Evolutionary conservation across 2,329 filamentous ascomycete species (phyloP).

Genomic region (Neospermospora avenae): DNA sequence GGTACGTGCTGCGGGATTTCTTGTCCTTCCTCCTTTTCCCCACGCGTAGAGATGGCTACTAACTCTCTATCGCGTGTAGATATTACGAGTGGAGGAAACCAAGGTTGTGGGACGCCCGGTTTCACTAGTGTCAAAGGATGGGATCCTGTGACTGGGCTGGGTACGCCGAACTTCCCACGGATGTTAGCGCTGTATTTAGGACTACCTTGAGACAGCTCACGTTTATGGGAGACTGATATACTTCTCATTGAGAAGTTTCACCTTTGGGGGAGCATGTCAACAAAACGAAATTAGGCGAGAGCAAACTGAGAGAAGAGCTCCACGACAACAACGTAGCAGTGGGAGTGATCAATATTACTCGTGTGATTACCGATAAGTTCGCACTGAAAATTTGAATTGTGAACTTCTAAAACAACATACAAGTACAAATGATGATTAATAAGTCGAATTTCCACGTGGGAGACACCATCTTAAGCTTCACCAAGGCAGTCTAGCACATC

Average conservation of each 20-base stretch:
- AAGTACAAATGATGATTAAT: no score
- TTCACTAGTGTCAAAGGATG: slow-evolving; percentile 32
- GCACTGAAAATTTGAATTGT: no score
- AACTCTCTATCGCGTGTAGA: no score
- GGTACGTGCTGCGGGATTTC: not conserved
- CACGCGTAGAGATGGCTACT: no score
- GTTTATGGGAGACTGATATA: not conserved
- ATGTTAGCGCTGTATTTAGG: slow-evolving; percentile 29
- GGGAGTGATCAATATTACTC: no score
- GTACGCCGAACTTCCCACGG: slow-evolving; percentile 51
- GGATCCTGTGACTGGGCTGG: slow-evolving; percentile 39
- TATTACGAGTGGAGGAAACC: slow-evolving; percentile 32
- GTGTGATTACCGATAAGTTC: no score
- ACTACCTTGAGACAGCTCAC: slow-evolving; percentile 9
- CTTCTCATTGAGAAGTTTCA: not conserved
- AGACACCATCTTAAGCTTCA: no score
- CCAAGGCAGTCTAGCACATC: not conserved
- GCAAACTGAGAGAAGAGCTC: not conserved
- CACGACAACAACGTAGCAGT: no score
- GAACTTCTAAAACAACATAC: no score
- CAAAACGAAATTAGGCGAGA: not conserved
- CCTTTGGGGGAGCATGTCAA: not conserved
- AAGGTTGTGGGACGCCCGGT: slow-evolving; percentile 34
- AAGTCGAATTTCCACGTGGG: no score
- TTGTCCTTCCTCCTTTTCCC: no score